Evolutionary conservation across 306 rosid species (phyloP), one percentile per base, ranked within the genome.

Genomic region (Cyclanthera cordifolia): DNA sequence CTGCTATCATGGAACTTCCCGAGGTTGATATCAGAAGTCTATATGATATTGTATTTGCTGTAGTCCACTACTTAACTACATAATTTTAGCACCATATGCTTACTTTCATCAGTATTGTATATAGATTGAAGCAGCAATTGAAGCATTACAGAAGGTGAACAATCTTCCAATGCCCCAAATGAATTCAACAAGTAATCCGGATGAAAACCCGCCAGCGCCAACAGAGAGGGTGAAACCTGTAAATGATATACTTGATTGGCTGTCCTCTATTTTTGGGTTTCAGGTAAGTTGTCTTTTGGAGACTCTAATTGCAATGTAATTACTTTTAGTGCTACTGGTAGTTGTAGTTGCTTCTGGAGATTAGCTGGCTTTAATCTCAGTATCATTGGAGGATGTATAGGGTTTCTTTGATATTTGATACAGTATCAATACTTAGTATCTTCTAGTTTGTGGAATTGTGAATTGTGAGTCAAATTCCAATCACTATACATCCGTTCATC

Each of bases 191-290:
- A 70, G 45, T 13, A 75, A 57, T 39, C 75, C 80, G 48, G 69
- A 49, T 55, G 88, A 76, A 63, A 82, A 73, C 76, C 70, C 80
- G 45, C 48, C 77, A 34, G 41, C 45, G 67, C 80, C 81, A 46
- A 73, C 61, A 47, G 88, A 86, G 76, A 80, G 90, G 75, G 77
- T 76, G 81, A 78, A 75, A 75, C 73, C 84, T 68, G 89, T 86
- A 75, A 86, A 76, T 69, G 99, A 93, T 71, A 79, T 90, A 80
- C 99, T 90, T 70, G 95, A 87, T 79, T 93, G 96, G 96, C 84
- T 93, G 71, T 77, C 95, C 47, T 79, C 79, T 28, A 73, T 85
- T 46, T 93, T 87, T 48, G 99, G 99, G 63, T 93, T 93, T 85
- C 99, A 93, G 99, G 99, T 90, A 80, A 77, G 13, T 20, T 76